Evolutionary conservation across 345 rosid genomes (phyloP).

Genomic region (Eucalyptus pumila): DNA sequence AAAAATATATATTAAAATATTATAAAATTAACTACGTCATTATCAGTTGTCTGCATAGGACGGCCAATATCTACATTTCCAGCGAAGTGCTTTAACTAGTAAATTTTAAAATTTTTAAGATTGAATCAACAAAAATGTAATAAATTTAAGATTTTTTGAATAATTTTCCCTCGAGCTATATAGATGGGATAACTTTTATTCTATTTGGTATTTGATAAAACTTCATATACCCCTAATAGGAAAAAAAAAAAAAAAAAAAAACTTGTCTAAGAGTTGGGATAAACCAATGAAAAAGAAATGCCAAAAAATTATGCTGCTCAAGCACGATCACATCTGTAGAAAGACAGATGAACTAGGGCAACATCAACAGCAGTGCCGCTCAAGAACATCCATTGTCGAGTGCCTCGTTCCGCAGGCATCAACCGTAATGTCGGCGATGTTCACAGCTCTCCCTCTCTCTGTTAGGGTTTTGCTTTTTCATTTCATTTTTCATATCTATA

Average conservation of each 20-base stretch:
- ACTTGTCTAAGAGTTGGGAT: background rate
- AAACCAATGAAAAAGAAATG: background rate
- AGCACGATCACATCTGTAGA: background rate
- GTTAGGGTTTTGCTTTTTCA: background rate
- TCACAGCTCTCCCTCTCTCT: background rate
- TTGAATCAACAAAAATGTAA: background rate
- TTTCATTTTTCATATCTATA: background rate
- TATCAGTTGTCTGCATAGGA: background rate
- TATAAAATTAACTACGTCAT: background rate
- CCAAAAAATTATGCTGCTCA: background rate
- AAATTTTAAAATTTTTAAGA: background rate
- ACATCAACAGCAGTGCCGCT: background rate
- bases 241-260: background rate
- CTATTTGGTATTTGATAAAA: background rate
- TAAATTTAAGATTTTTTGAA: background rate
- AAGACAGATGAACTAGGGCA: background rate
- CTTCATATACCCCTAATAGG: background rate
- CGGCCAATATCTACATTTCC: background rate
- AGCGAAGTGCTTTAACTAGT: background rate
- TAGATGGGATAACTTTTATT: background rate
- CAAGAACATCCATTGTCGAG: background rate
- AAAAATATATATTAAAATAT: background rate
- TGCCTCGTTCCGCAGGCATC: background rate
- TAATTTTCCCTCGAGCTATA: background rate
- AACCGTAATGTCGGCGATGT: background rate